A percentile compares a stretch with the other conserved stretches of the same genome.
Conservation (phyloP, 768 basidiomycete species). For the Fibroporia radiculosa region DNA sequence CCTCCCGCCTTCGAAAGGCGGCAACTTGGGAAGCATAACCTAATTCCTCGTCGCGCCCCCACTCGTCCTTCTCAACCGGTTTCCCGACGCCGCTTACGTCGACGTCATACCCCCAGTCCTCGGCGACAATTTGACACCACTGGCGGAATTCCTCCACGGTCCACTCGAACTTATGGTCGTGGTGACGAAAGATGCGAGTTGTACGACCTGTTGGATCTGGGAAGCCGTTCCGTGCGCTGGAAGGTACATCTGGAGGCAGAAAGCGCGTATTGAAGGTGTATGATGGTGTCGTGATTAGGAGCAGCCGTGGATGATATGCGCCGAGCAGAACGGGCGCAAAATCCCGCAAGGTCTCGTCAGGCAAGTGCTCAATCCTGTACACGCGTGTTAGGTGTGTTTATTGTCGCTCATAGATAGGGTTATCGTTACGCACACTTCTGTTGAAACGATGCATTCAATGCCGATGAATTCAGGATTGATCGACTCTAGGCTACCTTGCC, state of each 20-base stretch:
- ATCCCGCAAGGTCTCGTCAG: slow-evolving; percentile 43
- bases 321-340: slow-evolving; percentile 73
- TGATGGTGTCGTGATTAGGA: slow-evolving; percentile 81
- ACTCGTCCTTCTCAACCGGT: slow-evolving; percentile 53
- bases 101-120: slow-evolving; percentile 68
- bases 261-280: slow-evolving; percentile 79
- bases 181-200: slow-evolving; percentile 66
- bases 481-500: slow-evolving; percentile 65
- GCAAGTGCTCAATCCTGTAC: slow-evolving; percentile 79
- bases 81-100: slow-evolving; percentile 52
- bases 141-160: slow-evolving; percentile 61
- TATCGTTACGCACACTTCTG: slow-evolving; percentile 78
- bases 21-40: slow-evolving; percentile 67
- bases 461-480: slow-evolving; percentile 60
- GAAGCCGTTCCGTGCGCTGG: slow-evolving; percentile 35
- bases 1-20: slow-evolving; percentile 45
- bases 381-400: background rate
- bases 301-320: slow-evolving; percentile 61
- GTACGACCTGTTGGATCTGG: slow-evolving; percentile 75
- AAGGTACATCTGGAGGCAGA: slow-evolving; percentile 42
- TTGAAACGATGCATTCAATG: slow-evolving; percentile 66
- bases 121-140: slow-evolving; percentile 53
- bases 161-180: slow-evolving; percentile 90
- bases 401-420: slow-evolving; percentile 3
- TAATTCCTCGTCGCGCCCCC: slow-evolving; percentile 58